These are phyloP conservation scores for Pichia sp. DNA, from an alignment of 1,139 yeast species.

Conservation along the genomic window DNA sequence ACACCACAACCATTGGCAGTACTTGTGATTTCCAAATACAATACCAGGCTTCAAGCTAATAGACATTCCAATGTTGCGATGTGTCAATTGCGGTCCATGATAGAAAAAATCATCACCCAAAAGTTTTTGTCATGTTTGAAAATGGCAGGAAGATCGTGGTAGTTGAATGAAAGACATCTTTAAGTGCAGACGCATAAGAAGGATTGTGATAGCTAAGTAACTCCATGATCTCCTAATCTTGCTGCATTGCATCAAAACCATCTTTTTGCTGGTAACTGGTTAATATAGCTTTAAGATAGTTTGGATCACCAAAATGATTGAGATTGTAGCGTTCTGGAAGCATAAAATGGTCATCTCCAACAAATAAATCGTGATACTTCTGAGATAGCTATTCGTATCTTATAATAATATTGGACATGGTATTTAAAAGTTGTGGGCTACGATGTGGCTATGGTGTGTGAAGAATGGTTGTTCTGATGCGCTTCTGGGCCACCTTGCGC, in stretches of 20 bases:
- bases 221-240: background rate
- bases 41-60: background rate
- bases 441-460: no score
- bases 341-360: no score
- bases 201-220: background rate
- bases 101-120: background rate
- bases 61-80: background rate
- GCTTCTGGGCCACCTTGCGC: no score
- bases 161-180: background rate
- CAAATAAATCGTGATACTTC: no score
- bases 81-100: background rate
- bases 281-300: background rate
- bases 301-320: background rate
- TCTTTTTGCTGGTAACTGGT: background rate
- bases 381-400: no score
- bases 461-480: no score
- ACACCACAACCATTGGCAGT: background rate
- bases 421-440: no score
- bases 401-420: no score
- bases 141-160: background rate
- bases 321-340: background rate
- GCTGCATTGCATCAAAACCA: background rate
- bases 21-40: background rate
- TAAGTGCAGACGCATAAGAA: background rate
- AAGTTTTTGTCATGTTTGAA: background rate